Percentiles rank a stretch among this genome's conserved stretches.
Conservation (phyloP, 2,329 filamentous ascomycete species). For the Biscogniauxia mediterranea region DNA sequence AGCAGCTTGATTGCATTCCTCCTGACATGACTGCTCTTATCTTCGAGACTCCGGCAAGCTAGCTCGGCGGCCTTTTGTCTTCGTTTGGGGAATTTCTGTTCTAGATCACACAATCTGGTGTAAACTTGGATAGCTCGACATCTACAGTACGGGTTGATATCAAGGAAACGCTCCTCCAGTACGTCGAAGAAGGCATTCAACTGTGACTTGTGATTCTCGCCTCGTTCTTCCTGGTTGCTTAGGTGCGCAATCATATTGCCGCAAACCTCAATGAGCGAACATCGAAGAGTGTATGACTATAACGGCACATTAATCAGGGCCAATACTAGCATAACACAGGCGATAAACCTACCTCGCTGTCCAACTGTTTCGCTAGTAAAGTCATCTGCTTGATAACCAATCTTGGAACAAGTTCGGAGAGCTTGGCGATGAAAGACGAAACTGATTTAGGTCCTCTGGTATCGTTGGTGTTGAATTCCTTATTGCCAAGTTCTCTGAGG, state of each 20-base stretch:
- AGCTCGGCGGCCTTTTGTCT: constrained; percentile 85
- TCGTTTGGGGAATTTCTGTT: constrained; percentile 92
- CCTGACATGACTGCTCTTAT: constrained; percentile 97
- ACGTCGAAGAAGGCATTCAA: constrained; percentile 97
- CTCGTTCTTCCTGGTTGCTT: constrained; percentile 85
- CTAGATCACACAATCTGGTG: constrained; percentile 86
- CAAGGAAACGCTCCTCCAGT: constrained; percentile 90
- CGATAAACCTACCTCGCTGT: constrained; percentile 69
- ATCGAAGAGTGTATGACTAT: constrained; percentile 87
- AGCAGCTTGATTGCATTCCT: constrained; percentile 93
- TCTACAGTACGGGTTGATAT: constrained; percentile 94
- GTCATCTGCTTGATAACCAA: constrained; percentile 98
- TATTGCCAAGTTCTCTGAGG: constrained; percentile 89
- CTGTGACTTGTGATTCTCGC: constrained; percentile 90
- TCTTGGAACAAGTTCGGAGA: constrained; percentile 88
- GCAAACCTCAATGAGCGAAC: constrained; percentile 92
- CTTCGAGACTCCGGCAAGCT: constrained; percentile 84
- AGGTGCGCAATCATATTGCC: constrained; percentile 92
- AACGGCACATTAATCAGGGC: constrained; percentile 10
- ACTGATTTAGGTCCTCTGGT: constrained; percentile 94
- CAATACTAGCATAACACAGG: background rate
- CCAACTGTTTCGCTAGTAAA: constrained; percentile 86
- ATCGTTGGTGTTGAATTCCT: constrained; percentile 97
- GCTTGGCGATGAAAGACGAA: constrained; percentile 86
- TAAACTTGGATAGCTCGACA: constrained; percentile 92